A percentile compares a stretch with the other conserved stretches of the same genome.
Conservation (phyloP, 768 basidiomycete genomes). For the Sutorius australiensis region DNA sequence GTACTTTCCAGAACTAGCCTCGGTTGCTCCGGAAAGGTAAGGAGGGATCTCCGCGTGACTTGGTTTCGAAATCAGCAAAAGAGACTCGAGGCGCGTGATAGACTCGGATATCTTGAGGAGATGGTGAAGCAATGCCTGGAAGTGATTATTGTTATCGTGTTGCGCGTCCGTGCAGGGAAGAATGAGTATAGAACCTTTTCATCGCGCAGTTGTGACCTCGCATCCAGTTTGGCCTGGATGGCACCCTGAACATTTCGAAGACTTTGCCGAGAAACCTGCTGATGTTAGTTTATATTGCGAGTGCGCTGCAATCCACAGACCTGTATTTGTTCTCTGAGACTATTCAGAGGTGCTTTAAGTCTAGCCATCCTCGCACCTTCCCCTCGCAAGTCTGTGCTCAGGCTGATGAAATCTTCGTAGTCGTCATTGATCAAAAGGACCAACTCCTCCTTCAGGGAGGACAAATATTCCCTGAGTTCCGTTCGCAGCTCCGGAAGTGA, state of each 20-base stretch:
- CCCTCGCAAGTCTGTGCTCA: conserved; percentile 87
- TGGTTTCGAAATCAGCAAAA: conserved; percentile 64
- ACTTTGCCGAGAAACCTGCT: conserved; percentile 54
- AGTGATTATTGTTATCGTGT: conserved; percentile 2
- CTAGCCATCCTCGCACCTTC: conserved; percentile 71
- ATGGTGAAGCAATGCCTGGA: conserved; percentile 76
- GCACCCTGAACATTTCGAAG: conserved; percentile 66
- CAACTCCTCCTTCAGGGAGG: conserved; percentile 84
- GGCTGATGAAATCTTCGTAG: conserved; percentile 95
- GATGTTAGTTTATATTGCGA: not conserved
- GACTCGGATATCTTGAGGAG: conserved; percentile 93
- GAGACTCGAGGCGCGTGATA: conserved; percentile 79
- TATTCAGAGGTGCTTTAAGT: conserved; percentile 63
- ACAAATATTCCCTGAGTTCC: conserved; percentile 84
- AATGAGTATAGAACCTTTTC: conserved; percentile 55
- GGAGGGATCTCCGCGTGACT: conserved; percentile 31
- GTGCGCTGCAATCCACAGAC: conserved; percentile 37
- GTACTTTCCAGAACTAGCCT: conserved; percentile 38
- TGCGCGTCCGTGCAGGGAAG: not conserved
- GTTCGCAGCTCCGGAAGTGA: conserved; percentile 83
- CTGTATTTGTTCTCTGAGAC: conserved; percentile 61
- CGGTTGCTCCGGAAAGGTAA: conserved; percentile 23
- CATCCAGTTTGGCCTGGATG: conserved; percentile 73
- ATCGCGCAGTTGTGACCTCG: conserved; percentile 73
- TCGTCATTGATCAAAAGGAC: conserved; percentile 96